Evolutionary conservation across 768 basidiomycete species (phyloP).

Genomic region (Russula vinacea): DNA sequence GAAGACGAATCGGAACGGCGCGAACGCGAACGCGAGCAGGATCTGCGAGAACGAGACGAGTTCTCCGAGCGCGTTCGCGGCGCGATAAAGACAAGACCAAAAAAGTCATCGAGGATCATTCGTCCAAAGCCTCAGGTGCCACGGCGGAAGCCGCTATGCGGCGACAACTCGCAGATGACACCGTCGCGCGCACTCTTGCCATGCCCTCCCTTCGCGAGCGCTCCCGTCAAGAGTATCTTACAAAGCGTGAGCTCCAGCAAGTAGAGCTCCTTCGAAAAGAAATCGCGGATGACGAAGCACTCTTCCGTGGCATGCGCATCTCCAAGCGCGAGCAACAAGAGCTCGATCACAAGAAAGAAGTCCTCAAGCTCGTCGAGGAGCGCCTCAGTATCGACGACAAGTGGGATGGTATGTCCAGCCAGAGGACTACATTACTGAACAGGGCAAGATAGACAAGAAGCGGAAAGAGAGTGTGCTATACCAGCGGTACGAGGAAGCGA

Average conservation of each 20-base stretch:
- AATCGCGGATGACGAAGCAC: constrained; percentile 88
- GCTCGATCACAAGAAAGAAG: constrained; percentile 88
- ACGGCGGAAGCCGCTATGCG: constrained; percentile 82
- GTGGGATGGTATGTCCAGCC: constrained; percentile 92
- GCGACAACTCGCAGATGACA: constrained; percentile 69
- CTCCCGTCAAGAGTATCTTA: constrained; percentile 93
- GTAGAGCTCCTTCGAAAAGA: constrained; percentile 90
- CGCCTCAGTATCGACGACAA: constrained; percentile 92
- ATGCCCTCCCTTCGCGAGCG: constrained; percentile 78
- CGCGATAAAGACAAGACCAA: constrained; percentile 84
- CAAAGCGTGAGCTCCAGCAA: constrained; percentile 94
- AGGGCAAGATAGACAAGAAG: constrained; percentile 97
- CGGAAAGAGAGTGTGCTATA: constrained; percentile 91
- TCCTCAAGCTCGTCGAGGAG: constrained; percentile 89
- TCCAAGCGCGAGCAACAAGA: constrained; percentile 78
- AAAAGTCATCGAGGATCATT: constrained; percentile 88
- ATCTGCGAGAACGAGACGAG: constrained; percentile 84
- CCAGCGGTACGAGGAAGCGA: constrained; percentile 91
- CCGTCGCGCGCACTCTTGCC: constrained; percentile 45
- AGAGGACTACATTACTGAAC: constrained; percentile 97
- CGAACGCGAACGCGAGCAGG: constrained; percentile 74
- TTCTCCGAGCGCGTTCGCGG: constrained; percentile 84
- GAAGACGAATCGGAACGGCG: constrained; percentile 71
- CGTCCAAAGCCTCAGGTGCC: constrained; percentile 67
- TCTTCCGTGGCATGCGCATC: constrained; percentile 88